Evolutionary conservation across 2,329 filamentous ascomycete species (phyloP).

Genomic region (Neoascochyta sp.): DNA sequence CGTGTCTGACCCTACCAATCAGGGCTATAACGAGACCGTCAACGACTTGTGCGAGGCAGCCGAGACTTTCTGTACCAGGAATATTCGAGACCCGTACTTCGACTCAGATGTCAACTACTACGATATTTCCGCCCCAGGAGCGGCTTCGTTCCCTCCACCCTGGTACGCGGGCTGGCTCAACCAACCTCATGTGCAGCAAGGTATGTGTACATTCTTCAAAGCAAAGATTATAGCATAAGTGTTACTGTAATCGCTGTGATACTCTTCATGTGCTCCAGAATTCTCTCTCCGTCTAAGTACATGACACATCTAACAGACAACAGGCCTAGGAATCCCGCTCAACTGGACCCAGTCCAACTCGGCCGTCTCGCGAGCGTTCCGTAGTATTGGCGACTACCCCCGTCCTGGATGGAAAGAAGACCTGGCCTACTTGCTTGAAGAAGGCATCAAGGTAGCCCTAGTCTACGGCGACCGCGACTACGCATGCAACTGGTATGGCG

Average conservation of each 20-base stretch:
- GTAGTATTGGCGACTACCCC: conserved; percentile 47
- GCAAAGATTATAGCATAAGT: neutral
- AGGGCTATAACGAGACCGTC: conserved; percentile 36
- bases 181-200: conserved; percentile 52
- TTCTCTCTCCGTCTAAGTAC: too few species aligned
- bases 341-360: conserved; percentile 51
- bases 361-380: conserved; percentile 48
- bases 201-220: neutral
- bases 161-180: conserved; percentile 57
- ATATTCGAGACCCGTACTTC: conserved; percentile 47
- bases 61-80: conserved; percentile 44
- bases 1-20: conserved; percentile 49
- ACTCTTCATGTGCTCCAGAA: too few species aligned
- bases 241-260: too few species aligned
- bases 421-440: conserved; percentile 53
- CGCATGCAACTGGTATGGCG: conserved; percentile 64
- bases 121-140: conserved; percentile 52
- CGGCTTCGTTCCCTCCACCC: conserved; percentile 38
- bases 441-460: conserved; percentile 31
- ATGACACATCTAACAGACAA: too few species aligned
- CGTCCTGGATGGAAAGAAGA: conserved; percentile 49
- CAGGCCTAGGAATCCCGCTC: conserved; percentile 57
- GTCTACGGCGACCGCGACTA: conserved; percentile 40
- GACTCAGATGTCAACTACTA: conserved; percentile 51
- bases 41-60: conserved; percentile 45